Evolutionary conservation across 352 stramenopile species (phyloP).

Genomic region (Phytopythium sindhum): DNA sequence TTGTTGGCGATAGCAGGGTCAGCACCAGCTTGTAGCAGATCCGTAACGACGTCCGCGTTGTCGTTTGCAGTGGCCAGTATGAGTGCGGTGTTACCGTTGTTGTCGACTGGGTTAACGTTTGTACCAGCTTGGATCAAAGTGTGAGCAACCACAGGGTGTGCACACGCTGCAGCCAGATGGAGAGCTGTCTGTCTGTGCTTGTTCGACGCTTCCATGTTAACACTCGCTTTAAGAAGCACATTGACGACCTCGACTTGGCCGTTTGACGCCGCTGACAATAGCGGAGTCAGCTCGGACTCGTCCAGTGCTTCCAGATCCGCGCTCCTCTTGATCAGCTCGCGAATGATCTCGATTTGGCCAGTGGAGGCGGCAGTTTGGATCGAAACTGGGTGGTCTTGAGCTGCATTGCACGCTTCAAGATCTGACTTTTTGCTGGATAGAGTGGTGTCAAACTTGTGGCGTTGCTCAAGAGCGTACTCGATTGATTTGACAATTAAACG

Average conservation of each 20-base stretch:
- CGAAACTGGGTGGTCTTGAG: background rate
- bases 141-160: background rate
- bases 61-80: background rate
- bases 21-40: too few species aligned
- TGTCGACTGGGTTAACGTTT: background rate
- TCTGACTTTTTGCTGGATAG: background rate
- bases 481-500: background rate
- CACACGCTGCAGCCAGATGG: background rate
- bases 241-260: background rate
- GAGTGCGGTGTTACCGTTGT: background rate
- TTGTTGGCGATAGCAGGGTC: too few species aligned
- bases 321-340: too few species aligned
- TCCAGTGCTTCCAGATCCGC: too few species aligned
- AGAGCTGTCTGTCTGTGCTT: background rate
- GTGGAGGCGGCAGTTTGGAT: background rate
- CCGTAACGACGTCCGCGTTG: background rate
- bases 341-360: too few species aligned
- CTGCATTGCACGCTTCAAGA: background rate
- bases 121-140: background rate
- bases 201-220: background rate
- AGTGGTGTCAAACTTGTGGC: background rate
- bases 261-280: background rate
- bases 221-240: background rate
- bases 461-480: background rate
- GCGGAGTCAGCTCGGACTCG: background rate